phyloP scores from a whole-genome alignment of 2,329 filamentous ascomycete species.

The Aulographum hederae region DNA sequence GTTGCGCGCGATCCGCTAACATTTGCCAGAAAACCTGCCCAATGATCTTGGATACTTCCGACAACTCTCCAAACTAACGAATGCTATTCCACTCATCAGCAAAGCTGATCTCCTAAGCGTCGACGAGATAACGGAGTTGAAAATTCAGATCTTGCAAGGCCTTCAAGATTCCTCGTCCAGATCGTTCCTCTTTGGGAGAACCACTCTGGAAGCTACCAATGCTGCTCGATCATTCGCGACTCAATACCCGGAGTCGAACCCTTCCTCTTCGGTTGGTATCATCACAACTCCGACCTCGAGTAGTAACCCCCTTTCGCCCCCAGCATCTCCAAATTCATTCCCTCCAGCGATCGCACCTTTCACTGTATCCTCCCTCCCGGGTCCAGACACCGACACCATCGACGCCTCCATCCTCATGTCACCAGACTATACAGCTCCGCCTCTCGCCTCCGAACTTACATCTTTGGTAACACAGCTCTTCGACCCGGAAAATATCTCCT shows the following conservation, averaged over 20 bases:
- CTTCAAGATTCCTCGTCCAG: slow-evolving; percentile 39
- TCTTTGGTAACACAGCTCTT: slow-evolving; percentile 58
- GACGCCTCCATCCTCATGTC: slow-evolving; percentile 90
- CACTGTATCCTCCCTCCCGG: slow-evolving; percentile 57
- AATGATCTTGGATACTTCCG: slow-evolving; percentile 56
- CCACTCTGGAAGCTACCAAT: not conserved
- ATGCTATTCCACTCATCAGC: slow-evolving; percentile 67
- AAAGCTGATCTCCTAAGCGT: slow-evolving; percentile 52
- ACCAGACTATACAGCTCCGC: slow-evolving; percentile 69
- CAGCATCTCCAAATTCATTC: not conserved
- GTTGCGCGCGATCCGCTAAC: no score
- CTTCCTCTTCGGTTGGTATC: not conserved
- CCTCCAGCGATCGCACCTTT: slow-evolving; percentile 32
- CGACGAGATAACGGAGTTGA: slow-evolving; percentile 39
- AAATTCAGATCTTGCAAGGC: slow-evolving; percentile 38
- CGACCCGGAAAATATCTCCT: slow-evolving; percentile 57
- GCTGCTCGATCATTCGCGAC: no score
- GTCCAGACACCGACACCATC: slow-evolving; percentile 63
- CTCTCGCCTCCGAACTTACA: slow-evolving; percentile 56
- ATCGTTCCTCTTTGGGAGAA: slow-evolving; percentile 45
- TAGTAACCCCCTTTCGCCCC: no score
- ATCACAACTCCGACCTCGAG: not conserved
- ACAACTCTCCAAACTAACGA: slow-evolving; percentile 54
- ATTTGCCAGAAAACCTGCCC: slow-evolving; percentile 34
- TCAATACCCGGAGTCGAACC: no score